Base-by-base conservation (phyloP, 257 asterid species). In the Scutellaria barbata region DNA sequence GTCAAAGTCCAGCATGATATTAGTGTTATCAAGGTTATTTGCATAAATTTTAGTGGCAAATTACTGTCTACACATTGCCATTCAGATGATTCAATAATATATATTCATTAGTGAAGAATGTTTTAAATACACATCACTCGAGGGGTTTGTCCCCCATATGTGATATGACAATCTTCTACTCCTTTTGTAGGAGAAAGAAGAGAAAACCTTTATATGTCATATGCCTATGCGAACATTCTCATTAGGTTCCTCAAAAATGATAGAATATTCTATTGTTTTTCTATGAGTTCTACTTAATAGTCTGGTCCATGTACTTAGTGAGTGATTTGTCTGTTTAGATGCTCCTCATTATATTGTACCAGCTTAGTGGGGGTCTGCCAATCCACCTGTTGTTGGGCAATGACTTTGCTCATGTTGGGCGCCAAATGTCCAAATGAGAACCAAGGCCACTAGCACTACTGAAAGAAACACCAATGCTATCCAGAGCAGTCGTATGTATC, bases 401-500 rank as follows among this genome's bases (percentile, higher is more conserved):
- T 69, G 80, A 33, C 53, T 70, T 14, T 76, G 77, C 39, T 83
- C 83, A 16, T 84, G 82, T 55, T 65, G 82, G 46, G 75, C 80
- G 30, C 79, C 69, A 9, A 72, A 46, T 45, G 86, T 80, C 92
- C 95, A 90, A 25, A 80, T 10, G 3, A 85, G 68, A 61, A 88
- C 82, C 67, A 93, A 67, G 18, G 79, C 79, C 75, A 84, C 76
- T 87, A 90, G 81, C 16, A 81, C 85, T 52, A 81, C 71, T 1
- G 97, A 86, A 9, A 93, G 88, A 69, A 81, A 68, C 66, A 79
- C 71, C 48, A 86, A 33, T 25, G 92, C 68, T 25, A 67, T 76
- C 92, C 97, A 87, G 37, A 76, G 82, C 88, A 90, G 72, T 25
- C 73, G 70, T 8, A 74, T 43, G 60, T 80, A 47, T 80, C 84